phyloP scores from a whole-genome alignment of 2,329 filamentous ascomycete genomes.

The Cladorrhinum sp. region DNA sequence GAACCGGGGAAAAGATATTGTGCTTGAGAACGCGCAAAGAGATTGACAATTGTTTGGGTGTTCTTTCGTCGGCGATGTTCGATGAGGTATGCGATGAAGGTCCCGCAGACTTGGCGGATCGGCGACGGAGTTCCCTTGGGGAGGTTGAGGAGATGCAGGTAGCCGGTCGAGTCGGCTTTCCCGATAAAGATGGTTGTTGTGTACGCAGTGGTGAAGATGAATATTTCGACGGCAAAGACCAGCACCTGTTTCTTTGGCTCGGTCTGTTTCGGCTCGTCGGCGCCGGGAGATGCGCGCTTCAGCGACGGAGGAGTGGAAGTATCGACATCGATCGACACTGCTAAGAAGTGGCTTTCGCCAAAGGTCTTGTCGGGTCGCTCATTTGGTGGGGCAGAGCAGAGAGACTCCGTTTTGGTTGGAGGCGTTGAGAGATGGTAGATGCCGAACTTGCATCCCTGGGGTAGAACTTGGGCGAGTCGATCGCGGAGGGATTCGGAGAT shows the following conservation, averaged over 20 bases:
- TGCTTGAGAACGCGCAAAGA: constrained; percentile 87
- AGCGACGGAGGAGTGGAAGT: constrained; percentile 2
- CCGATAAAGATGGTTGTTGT: constrained; percentile 90
- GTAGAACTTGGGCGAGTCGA: constrained; percentile 49
- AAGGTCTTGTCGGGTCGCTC: constrained; percentile 73
- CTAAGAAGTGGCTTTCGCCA: constrained; percentile 77
- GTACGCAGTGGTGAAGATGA: constrained; percentile 78
- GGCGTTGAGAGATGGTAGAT: constrained; percentile 87
- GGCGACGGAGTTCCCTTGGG: constrained; percentile 66
- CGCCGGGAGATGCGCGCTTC: constrained; percentile 24
- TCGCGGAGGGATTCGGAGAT: constrained; percentile 31
- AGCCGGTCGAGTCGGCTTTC: constrained; percentile 95
- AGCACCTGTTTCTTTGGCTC: constrained; percentile 52
- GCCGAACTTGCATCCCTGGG: constrained; percentile 56
- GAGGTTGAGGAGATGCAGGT: constrained; percentile 64
- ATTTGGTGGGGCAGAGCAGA: constrained; percentile 76
- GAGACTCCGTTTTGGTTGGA: constrained; percentile 67
- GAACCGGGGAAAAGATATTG: constrained; percentile 96
- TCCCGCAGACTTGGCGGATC: constrained; percentile 67
- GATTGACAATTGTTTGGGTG: constrained; percentile 72
- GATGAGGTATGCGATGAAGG: constrained; percentile 74
- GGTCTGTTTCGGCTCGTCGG: constrained; percentile 28
- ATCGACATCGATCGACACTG: constrained; percentile 45
- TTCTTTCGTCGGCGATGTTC: constrained; percentile 61
- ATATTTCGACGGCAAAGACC: constrained; percentile 79